Evolutionary conservation across 176 grass and related monocot species (phyloP), one percentile per base, ranked within the genome.

Genomic region (Eleusine indica): DNA sequence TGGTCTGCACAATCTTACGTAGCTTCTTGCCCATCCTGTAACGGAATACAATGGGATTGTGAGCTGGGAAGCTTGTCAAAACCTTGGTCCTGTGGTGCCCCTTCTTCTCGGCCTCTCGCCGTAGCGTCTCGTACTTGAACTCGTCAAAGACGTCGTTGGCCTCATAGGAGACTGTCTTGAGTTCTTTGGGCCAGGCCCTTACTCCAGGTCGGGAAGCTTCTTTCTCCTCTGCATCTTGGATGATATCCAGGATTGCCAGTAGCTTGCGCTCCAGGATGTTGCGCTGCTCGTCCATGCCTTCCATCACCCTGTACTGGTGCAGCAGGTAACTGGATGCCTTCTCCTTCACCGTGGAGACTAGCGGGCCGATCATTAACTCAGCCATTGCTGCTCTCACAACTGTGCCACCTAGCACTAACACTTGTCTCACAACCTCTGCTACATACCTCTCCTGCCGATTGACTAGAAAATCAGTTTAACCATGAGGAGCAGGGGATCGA

Each of bases 1-100:
- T 70, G 0, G 0, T 66, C 1, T 40, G 30, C 25, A 88, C 15
- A 49, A 91, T 75, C 41, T 46, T 77, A 0, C 42, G 66, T 3
- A 91, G n/a, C 25, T 88, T 91, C 71, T 53, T 83, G 43, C 81
- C 71, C 81, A 83, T 83, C 58, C 71, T 74, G 43, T 83, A 75
- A 0, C 81, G 82, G 60, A 91, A 68, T 11, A 68, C 3, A 48
- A 79, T 51, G 0, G 82, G 53, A 1, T 82, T 91, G 7, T 21
- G 18, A 58, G 17, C 2, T 43, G 69, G 68, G 58, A 75, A 80
- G 32, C 32, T 14, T 22, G 71, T 49, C 52, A 70, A 16, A 1
- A 11, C 58, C 7, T 39, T 44, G 3, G 39, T 65, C 9, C 2
- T 64, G 16, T 63, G 19, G 6, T 83, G 81, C 0, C 81, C 81